Percentiles rank a stretch among this genome's conserved stretches.
Conservation (phyloP, 371 early-diverging fungal species). For the Basidiobolus heterosporus region DNA sequence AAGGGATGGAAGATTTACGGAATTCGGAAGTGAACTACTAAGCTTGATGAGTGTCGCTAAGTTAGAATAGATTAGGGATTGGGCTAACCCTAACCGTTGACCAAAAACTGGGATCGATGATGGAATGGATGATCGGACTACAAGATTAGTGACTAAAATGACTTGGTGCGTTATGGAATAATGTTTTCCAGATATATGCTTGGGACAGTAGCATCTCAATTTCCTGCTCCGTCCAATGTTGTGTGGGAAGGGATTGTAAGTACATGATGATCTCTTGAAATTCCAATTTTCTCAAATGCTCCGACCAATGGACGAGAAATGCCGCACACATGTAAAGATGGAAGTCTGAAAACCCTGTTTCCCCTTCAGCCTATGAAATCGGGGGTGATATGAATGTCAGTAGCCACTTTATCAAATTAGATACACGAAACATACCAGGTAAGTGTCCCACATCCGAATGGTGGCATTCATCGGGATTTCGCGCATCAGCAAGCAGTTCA, state of each 20-base stretch:
- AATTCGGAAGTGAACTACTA: too few species aligned
- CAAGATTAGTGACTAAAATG: not conserved
- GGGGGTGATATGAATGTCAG: not conserved
- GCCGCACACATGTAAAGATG: constrained; percentile 95
- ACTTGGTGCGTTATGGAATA: constrained; percentile 77
- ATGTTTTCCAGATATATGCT: constrained; percentile 87
- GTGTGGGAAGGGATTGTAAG: constrained; percentile 79
- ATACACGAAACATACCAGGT: constrained; percentile 32
- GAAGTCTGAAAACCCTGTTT: constrained; percentile 84
- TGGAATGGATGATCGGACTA: too few species aligned
- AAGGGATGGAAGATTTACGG: too few species aligned
- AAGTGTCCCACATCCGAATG: constrained; percentile 97
- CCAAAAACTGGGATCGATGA: too few species aligned
- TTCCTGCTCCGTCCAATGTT: constrained; percentile 76
- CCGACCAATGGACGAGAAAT: constrained; percentile 86
- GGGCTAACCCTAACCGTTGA: too few species aligned
- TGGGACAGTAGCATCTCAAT: constrained; percentile 83
- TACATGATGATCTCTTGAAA: constrained; percentile 91
- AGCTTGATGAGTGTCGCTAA: too few species aligned
- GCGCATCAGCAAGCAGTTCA: constrained; percentile 95
- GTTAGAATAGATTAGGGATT: too few species aligned
- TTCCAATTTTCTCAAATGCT: constrained; percentile 64
- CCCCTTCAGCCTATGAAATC: constrained; percentile 50
- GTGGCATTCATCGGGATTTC: constrained; percentile 73
- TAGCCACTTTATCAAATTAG: not conserved